phyloP scores from a whole-genome alignment of 768 basidiomycete species.

The Tricholoma bakamatsutake region DNA sequence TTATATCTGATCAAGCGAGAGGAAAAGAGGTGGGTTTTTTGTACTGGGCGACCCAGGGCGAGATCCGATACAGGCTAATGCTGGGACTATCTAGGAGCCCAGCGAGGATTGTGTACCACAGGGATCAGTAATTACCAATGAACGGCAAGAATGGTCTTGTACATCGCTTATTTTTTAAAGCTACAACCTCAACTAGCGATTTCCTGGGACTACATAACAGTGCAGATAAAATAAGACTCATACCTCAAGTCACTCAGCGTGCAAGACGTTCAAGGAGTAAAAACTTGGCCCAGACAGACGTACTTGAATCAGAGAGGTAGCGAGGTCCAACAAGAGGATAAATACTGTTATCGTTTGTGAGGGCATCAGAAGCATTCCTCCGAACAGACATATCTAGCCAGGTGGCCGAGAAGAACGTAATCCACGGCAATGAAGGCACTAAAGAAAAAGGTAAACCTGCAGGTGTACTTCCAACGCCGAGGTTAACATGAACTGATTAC shows the following conservation, averaged over 20 bases:
- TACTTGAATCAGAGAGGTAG: constrained; percentile 64
- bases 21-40: not conserved
- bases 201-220: no score
- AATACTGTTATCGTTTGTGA: constrained; percentile 45
- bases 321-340: constrained; percentile 59
- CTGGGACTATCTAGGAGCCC: not conserved
- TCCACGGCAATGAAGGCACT: constrained; percentile 68
- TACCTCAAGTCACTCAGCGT: no score
- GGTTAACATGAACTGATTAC: constrained; percentile 9
- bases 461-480: not conserved
- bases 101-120: not conserved
- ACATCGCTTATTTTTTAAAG: no score
- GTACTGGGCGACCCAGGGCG: no score
- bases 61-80: not conserved
- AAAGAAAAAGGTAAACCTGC: not conserved
- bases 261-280: no score
- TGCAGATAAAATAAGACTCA: no score
- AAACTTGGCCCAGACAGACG: not conserved
- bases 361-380: constrained; percentile 41
- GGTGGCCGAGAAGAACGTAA: constrained; percentile 59
- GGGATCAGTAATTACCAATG: not conserved
- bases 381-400: constrained; percentile 45
- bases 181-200: no score
- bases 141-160: not conserved
- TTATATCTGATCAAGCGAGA: not conserved